phyloP scores from a whole-genome alignment of 805 yeast species.

The Saccharomycopsis vini region DNA sequence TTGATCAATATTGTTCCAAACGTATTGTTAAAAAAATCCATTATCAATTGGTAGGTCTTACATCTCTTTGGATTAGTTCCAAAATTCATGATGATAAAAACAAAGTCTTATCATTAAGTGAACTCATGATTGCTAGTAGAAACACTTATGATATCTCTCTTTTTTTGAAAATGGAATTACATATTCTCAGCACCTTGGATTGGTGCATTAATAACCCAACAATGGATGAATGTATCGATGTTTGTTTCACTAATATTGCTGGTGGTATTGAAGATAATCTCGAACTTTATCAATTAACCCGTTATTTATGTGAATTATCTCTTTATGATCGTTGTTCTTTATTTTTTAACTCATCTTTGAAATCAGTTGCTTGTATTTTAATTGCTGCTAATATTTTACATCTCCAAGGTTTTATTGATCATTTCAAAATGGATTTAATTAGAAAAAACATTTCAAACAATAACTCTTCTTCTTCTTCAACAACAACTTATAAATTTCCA shows the following conservation, averaged over 20 bases:
- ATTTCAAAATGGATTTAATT: conserved; percentile 3
- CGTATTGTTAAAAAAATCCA: conserved; percentile 28
- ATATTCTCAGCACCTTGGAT: conserved; percentile 49
- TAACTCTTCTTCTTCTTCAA: too few species aligned
- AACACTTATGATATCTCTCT: conserved; percentile 21
- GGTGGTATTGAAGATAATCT: not conserved
- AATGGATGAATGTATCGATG: conserved; percentile 14
- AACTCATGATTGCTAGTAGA: conserved; percentile 44
- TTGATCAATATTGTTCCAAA: conserved; percentile 33
- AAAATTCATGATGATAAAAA: conserved; percentile 26
- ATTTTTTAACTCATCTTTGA: conserved; percentile 36
- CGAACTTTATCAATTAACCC: conserved; percentile 25
- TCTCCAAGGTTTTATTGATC: not conserved
- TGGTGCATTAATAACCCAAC: conserved; percentile 36
- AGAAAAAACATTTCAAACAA: not conserved
- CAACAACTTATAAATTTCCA: conserved; percentile 6
- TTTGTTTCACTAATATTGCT: conserved; percentile 3
- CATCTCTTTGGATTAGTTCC: conserved; percentile 39
- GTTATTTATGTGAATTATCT: conserved; percentile 47
- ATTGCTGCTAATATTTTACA: conserved; percentile 43
- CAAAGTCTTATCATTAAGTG: conserved; percentile 12
- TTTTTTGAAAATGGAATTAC: conserved; percentile 47
- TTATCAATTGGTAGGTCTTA: conserved; percentile 32
- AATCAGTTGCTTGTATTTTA: conserved; percentile 41
- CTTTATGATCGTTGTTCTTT: conserved; percentile 42